These are phyloP conservation scores for Leccinum disarticulatum DNA, from an alignment of 768 basidiomycete species.

Conservation along the genomic window DNA sequence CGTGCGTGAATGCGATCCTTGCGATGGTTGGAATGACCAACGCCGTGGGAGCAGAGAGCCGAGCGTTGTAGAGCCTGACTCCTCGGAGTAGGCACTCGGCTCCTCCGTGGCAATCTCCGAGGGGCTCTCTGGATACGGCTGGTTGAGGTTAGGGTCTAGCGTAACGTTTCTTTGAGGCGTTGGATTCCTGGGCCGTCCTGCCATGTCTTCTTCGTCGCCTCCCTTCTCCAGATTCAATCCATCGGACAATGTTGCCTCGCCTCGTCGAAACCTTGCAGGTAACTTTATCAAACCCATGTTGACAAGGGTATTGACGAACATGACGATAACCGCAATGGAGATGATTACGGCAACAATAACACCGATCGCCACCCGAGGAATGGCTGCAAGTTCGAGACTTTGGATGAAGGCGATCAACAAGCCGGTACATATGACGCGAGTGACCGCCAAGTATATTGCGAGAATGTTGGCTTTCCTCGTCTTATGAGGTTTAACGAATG, in stretches of 20 bases:
- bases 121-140: constrained; percentile 44
- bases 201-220: constrained; percentile 17
- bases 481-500: constrained; percentile 61
- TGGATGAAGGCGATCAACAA: constrained; percentile 78
- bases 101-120: constrained; percentile 25
- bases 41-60: constrained; percentile 34
- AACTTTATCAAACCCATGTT: constrained; percentile 41
- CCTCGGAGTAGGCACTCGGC: constrained; percentile 31
- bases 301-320: constrained; percentile 65
- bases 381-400: constrained; percentile 60
- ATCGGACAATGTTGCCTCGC: constrained; percentile 11
- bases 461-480: constrained; percentile 73
- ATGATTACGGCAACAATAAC: constrained; percentile 70
- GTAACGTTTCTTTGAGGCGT: constrained; percentile 48
- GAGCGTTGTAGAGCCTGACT: constrained; percentile 36
- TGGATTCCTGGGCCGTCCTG: constrained; percentile 48
- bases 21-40: constrained; percentile 34
- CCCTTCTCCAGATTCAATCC: constrained; percentile 32
- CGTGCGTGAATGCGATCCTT: constrained; percentile 29
- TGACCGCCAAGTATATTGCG: constrained; percentile 60
- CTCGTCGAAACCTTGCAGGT: constrained; percentile 20
- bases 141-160: constrained; percentile 41
- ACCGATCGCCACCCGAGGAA: constrained; percentile 81
- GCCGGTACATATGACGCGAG: constrained; percentile 67
- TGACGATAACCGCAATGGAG: constrained; percentile 65